Evolutionary conservation across 1,284 basidiomycete species (phyloP).

Genomic region (Rugosomyces carneus): DNA sequence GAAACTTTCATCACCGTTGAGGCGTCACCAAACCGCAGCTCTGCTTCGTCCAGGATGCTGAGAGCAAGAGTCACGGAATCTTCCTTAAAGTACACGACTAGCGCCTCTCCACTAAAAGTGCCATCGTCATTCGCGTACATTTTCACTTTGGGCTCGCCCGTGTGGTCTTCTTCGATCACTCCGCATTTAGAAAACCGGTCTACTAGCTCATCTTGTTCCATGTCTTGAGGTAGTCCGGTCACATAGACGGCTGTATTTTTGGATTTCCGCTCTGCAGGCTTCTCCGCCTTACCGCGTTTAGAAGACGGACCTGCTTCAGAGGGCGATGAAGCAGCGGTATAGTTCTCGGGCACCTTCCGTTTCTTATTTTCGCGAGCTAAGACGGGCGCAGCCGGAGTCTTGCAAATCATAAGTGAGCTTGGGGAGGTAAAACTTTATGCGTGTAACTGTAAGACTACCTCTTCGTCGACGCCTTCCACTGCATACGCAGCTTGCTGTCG

Average conservation of each 20-base stretch:
- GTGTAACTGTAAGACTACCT: conserved; percentile 45
- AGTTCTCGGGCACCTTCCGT: conserved; percentile 74
- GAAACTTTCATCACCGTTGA: conserved; percentile 76
- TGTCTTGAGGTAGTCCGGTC: conserved; percentile 76
- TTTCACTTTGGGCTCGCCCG: conserved; percentile 86
- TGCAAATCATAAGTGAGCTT: conserved; percentile 18
- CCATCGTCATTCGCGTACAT: conserved; percentile 89
- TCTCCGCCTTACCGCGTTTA: conserved; percentile 60
- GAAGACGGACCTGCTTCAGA: conserved; percentile 44
- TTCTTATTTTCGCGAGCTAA: conserved; percentile 76
- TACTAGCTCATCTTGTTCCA: conserved; percentile 71
- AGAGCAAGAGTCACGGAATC: conserved; percentile 88
- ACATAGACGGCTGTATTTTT: conserved; percentile 95
- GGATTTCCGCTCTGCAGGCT: conserved; percentile 49
- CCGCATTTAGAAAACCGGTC: conserved; percentile 87
- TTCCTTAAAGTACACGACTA: conserved; percentile 97
- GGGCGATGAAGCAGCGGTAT: conserved; percentile 50
- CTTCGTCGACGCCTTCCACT: conserved; percentile 85
- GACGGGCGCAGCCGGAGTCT: conserved; percentile 83
- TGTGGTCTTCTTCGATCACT: conserved; percentile 87
- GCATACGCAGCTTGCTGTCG: conserved; percentile 93
- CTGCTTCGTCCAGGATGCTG: conserved; percentile 87
- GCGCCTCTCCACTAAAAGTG: conserved; percentile 90
- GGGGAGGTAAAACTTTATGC: conserved; percentile 9
- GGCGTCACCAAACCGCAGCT: conserved; percentile 78